Evolutionary conservation across 345 rosid species (phyloP).

Genomic region (Barbarea vulgaris): DNA sequence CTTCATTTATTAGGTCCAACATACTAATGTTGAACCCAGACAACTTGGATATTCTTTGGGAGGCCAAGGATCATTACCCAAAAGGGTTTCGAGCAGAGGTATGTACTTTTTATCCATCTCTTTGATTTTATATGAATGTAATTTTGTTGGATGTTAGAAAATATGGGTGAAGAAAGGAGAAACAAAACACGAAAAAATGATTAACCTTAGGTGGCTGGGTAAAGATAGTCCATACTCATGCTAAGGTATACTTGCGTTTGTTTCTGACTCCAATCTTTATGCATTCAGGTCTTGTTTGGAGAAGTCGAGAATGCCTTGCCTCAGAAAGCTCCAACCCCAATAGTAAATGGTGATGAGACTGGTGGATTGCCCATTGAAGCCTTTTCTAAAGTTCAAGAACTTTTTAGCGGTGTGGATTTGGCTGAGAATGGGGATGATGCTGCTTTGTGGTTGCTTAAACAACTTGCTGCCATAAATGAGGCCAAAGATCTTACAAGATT

Average conservation of each 20-base stretch:
- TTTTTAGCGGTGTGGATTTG: constrained; percentile 89
- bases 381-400: constrained; percentile 95
- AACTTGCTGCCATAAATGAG: constrained; percentile 82
- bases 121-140: background rate
- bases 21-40: constrained; percentile 92
- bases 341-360: constrained; percentile 89
- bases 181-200: background rate
- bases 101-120: constrained; percentile 18
- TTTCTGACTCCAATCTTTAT: constrained; percentile 32
- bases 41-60: constrained; percentile 98
- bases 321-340: constrained; percentile 61
- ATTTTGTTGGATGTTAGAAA: constrained; percentile 23
- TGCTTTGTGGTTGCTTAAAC: constrained; percentile 92
- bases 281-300: constrained; percentile 88
- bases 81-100: constrained; percentile 98
- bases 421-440: constrained; percentile 86
- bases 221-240: constrained; percentile 7
- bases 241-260: constrained; percentile 1
- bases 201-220: constrained; percentile 2
- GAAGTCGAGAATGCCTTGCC: constrained; percentile 75
- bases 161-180: constrained; percentile 7
- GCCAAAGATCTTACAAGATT: constrained; percentile 78
- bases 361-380: constrained; percentile 99
- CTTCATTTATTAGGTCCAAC: constrained; percentile 97
- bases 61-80: constrained; percentile 86